These are phyloP conservation scores for Alternaria triticimaculans DNA, from an alignment of 2,329 filamentous ascomycete species.

Conservation along the genomic window DNA sequence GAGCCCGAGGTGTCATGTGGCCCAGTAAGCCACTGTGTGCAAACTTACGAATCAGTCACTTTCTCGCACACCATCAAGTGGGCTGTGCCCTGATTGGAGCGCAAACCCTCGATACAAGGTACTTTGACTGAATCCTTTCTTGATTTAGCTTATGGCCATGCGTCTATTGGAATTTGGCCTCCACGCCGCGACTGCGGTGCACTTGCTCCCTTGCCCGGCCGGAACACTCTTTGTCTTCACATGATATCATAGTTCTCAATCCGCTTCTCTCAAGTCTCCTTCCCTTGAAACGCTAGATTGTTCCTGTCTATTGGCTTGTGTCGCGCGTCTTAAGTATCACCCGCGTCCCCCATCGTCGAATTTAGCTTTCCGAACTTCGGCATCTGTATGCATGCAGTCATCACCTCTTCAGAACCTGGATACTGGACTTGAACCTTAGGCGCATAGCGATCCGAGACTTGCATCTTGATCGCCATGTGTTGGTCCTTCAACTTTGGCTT, in stretches of 20 bases:
- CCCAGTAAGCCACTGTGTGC: constrained; percentile 46
- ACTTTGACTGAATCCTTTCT: constrained; percentile 44
- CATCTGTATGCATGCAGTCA: constrained; percentile 31
- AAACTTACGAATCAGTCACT: constrained; percentile 46
- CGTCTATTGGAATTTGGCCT: constrained; percentile 42
- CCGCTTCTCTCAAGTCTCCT: constrained; percentile 25
- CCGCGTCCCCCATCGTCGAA: constrained; percentile 32
- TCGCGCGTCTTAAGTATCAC: constrained; percentile 37
- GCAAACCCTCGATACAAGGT: constrained; percentile 40
- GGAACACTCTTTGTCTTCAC: constrained; percentile 30
- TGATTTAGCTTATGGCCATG: constrained; percentile 48
- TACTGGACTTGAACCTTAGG: constrained; percentile 23
- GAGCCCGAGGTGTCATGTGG: constrained; percentile 45
- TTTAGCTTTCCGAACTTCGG: constrained; percentile 38
- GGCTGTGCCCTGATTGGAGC: constrained; percentile 39
- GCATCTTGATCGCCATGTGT: constrained; percentile 44
- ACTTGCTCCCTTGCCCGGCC: constrained; percentile 30
- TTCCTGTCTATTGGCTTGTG: constrained; percentile 28
- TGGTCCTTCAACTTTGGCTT: constrained; percentile 45
- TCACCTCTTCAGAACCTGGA: constrained; percentile 15
- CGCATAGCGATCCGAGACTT: constrained; percentile 36
- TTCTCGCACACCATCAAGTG: constrained; percentile 46
- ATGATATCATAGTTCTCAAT: constrained; percentile 42
- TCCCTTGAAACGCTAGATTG: constrained; percentile 35
- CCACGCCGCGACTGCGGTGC: constrained; percentile 36